Evolutionary conservation across 371 early-diverging fungal genomes (phyloP), one percentile per base, ranked within the genome.

Genomic region (Nematocida homosporus): DNA sequence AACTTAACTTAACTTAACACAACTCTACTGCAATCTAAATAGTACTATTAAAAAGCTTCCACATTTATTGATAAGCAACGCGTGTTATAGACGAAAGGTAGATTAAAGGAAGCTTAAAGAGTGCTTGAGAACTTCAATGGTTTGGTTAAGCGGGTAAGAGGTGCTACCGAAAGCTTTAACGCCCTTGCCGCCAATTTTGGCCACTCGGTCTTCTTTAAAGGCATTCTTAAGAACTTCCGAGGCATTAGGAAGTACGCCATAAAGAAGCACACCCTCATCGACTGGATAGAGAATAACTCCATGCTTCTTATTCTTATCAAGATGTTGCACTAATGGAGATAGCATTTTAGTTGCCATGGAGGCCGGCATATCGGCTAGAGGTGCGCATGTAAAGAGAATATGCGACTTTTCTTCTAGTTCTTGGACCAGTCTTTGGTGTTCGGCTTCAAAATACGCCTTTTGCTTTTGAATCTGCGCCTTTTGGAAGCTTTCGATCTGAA

Each of bases 391-490:
- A 48, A 42, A 72, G 13, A 72, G 48, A 1, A 72, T 1, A 40
- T 4, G 16, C 4, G 10, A 23, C 8, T 48, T 16, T 51, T 18
- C 20, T 34, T 41, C 30, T 51, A 38, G 18, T 18, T 1, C 5
- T 56, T 61, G 27, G 29, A 40, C 63, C 4, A 72, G 32, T 6
- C 29, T 1, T 5, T 1, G n/a, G 0, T n/a, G 5, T 48, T 72
- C 75, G 34, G 1, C 48, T 1, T 72, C 75, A 32, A 72, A 72
- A 64, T 72, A 64, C 20, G 48, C 52, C 53, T 61, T 72, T 47
- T 64, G 50, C 25, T 57, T 48, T 38, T 47, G 32, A 20, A 61
- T 59, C 8, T 51, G 60, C 59, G 51, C 37, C 34, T 44, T 61
- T 6, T 72, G 75, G 32, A 52, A 30, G 18, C 47, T 54, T 25